A percentile compares a stretch with the other conserved stretches of the same genome.
Conservation (phyloP, 2,329 filamentous ascomycete genomes). For the Colletotrichum abscissum region DNA sequence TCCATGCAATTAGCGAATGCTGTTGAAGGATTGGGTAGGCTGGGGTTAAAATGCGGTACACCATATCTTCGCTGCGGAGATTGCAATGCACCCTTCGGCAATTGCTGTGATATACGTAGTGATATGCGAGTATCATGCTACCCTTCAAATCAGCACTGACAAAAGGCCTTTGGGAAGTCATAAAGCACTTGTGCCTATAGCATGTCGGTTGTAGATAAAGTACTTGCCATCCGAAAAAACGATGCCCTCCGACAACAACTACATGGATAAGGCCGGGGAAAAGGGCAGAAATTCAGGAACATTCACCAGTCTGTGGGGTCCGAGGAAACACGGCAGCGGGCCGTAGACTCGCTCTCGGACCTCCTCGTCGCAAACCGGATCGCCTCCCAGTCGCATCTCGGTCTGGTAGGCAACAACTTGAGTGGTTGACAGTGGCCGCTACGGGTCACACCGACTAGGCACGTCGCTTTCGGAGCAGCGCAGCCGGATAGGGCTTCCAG, state of each 20-base stretch:
- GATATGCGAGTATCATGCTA: neutral
- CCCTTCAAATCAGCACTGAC: neutral
- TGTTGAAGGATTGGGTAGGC: neutral
- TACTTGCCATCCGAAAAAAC: neutral
- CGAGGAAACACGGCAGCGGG: conserved; percentile 6
- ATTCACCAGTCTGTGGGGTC: neutral
- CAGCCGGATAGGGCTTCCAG: neutral
- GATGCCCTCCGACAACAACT: neutral
- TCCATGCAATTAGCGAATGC: neutral
- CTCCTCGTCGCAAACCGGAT: neutral
- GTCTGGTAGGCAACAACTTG: neutral
- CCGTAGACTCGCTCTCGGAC: conserved; percentile 15
- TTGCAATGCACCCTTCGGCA: neutral
- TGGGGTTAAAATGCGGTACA: neutral
- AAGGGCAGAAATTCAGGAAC: neutral
- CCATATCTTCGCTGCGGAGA: neutral
- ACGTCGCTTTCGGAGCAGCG: neutral
- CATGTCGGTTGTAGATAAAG: neutral
- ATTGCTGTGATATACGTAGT: neutral
- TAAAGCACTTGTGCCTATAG: neutral
- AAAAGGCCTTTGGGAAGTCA: neutral
- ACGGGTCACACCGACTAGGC: neutral
- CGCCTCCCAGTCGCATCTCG: neutral
- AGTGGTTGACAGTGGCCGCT: neutral
- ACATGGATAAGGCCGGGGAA: neutral